Evolutionary conservation across 768 basidiomycete genomes (phyloP).

Genomic region (Erythrobasidium yunnanense): DNA sequence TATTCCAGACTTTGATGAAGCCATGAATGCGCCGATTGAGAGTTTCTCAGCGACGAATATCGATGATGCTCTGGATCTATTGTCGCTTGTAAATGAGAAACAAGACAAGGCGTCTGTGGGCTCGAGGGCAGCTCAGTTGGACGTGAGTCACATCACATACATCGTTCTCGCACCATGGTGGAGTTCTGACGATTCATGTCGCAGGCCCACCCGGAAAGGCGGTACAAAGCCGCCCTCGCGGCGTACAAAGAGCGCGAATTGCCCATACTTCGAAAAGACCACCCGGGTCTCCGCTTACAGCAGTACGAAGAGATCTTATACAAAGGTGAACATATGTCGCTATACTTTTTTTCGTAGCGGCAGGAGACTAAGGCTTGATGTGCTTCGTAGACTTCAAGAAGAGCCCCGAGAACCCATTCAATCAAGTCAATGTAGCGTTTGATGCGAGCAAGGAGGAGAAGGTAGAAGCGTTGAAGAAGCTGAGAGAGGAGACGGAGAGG

Average conservation of each 20-base stretch:
- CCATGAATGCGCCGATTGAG: constrained; percentile 14
- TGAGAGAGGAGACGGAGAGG: constrained; percentile 24
- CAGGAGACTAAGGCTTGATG: not conserved
- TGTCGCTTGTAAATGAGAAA: constrained; percentile 43
- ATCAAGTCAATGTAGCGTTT: constrained; percentile 41
- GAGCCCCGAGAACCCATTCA: constrained; percentile 40
- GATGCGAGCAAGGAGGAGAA: constrained; percentile 45
- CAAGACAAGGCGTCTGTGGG: constrained; percentile 44
- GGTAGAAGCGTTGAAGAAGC: constrained; percentile 40
- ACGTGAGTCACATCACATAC: constrained; percentile 23
- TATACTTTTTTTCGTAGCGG: not conserved
- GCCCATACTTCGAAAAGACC: constrained; percentile 39
- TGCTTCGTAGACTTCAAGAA: not conserved
- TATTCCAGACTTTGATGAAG: constrained; percentile 33
- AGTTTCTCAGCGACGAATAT: constrained; percentile 30
- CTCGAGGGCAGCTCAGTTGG: constrained; percentile 36
- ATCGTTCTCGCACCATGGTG: not conserved
- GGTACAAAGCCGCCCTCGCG: constrained; percentile 47
- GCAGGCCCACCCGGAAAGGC: constrained; percentile 38
- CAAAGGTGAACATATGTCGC: constrained; percentile 30
- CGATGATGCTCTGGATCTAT: constrained; percentile 42
- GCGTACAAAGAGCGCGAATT: constrained; percentile 26
- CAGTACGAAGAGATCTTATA: constrained; percentile 39
- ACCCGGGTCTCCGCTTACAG: constrained; percentile 44
- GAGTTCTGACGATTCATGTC: not conserved